Percentiles rank a stretch among this genome's conserved stretches.
Conservation (phyloP, 1,139 yeast species). For the Pichia sorboxylosa region DNA sequence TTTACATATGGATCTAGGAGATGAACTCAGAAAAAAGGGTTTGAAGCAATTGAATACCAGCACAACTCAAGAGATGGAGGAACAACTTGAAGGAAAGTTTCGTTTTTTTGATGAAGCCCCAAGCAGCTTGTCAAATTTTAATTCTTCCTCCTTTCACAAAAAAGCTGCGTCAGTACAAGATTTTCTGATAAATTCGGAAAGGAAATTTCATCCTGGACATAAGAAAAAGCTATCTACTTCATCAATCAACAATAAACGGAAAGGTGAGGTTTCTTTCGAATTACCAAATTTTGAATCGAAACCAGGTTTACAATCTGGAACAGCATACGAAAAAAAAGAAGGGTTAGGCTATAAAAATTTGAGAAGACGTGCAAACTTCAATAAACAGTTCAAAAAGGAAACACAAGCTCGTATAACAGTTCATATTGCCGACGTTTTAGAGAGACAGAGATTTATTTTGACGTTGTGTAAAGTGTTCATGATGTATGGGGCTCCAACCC, state of each 20-base stretch:
- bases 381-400: conserved; percentile 16
- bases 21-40: background rate
- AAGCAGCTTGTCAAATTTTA: conserved; percentile 1
- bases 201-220: background rate
- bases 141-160: conserved; percentile 2
- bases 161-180: conserved; percentile 7
- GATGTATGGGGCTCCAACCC: conserved; percentile 94
- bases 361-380: conserved; percentile 12
- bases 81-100: background rate
- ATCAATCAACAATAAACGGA: conserved; percentile 1
- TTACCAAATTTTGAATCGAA: conserved; percentile 11
- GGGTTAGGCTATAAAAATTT: conserved; percentile 6
- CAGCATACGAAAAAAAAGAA: conserved; percentile 6
- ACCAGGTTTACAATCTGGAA: conserved; percentile 1
- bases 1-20: conserved; percentile 1
- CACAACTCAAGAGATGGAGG: conserved; percentile 3
- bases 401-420: conserved; percentile 64
- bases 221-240: background rate
- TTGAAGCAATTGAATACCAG: conserved; percentile 4
- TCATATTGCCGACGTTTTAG: conserved; percentile 79
- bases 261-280: conserved; percentile 6
- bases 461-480: conserved; percentile 79
- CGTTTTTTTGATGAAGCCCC: conserved; percentile 3
- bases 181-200: conserved; percentile 1
- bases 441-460: conserved; percentile 74